A percentile compares a stretch with the other conserved stretches of the same genome.
These are phyloP conservation scores for Phytophthora niederhauseri DNA, from an alignment of 352 stramenopile genomes.

Conservation along the genomic window DNA sequence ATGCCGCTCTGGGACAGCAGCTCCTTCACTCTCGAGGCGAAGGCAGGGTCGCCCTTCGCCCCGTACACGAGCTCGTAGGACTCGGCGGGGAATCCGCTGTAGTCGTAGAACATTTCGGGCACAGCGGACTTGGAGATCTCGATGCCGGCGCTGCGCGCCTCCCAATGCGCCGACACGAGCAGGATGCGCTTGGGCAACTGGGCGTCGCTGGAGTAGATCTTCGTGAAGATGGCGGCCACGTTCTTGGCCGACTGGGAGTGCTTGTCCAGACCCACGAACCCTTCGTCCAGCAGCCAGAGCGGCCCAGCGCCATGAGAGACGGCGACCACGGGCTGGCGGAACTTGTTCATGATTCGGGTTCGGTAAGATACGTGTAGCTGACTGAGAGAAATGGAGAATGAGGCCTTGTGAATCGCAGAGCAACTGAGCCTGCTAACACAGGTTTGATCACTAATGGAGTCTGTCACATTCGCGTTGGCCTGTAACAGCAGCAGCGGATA, in stretches of 20 bases:
- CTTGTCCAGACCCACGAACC: constrained; percentile 24
- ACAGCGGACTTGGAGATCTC: constrained; percentile 9
- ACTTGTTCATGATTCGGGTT: constrained; percentile 3
- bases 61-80: constrained; percentile 4
- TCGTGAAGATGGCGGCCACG: constrained; percentile 41
- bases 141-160: constrained; percentile 6
- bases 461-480: not conserved
- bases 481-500: not conserved
- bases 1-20: not conserved
- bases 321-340: constrained; percentile 42
- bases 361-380: not conserved
- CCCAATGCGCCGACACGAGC: constrained; percentile 89
- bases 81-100: constrained; percentile 2
- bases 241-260: constrained; percentile 35
- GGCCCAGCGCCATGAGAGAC: constrained; percentile 56
- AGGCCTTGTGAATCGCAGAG: not conserved
- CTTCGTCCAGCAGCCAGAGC: constrained; percentile 28
- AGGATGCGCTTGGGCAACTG: constrained; percentile 74
- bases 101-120: constrained; percentile 7
- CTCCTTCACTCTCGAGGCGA: not conserved
- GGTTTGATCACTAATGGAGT: not conserved
- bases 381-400: not conserved
- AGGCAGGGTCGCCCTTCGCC: not conserved
- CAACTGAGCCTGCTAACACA: not conserved
- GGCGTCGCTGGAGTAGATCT: constrained; percentile 40